A percentile compares a stretch with the other conserved stretches of the same genome.
Conservation (phyloP, 73 alveolate genomes). For the Stentor roeselii region DNA sequence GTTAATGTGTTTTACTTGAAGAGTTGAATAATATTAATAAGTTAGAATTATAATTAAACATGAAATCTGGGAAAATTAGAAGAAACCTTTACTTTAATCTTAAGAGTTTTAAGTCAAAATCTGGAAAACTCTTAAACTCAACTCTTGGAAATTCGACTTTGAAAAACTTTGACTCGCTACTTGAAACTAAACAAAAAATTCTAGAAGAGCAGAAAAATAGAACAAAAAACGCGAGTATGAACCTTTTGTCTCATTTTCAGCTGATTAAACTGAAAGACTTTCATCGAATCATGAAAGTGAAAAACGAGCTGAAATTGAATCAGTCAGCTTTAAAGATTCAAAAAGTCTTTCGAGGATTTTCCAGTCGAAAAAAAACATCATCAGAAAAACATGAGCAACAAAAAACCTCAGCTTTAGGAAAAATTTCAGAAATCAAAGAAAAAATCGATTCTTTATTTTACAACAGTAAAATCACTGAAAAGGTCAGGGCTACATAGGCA, state of each 20-base stretch:
- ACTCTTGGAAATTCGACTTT: too few species aligned
- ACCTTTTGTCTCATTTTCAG: not conserved
- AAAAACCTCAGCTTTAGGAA: too few species aligned
- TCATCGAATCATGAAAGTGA: not conserved
- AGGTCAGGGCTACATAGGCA: not conserved
- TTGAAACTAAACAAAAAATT: not conserved
- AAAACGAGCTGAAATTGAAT: not conserved
- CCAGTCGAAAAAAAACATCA: not conserved
- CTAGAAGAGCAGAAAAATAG: not conserved
- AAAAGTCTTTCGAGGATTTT: not conserved
- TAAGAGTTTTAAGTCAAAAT: too few species aligned
- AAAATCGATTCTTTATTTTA: not conserved
- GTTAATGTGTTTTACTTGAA: not conserved
- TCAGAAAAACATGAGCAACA: too few species aligned
- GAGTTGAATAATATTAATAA: not conserved
- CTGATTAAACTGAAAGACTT: not conserved
- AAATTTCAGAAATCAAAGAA: not conserved
- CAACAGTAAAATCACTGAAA: not conserved
- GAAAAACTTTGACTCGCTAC: not conserved
- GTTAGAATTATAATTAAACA: not conserved
- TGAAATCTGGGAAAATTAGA: too few species aligned
- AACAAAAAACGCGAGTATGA: not conserved
- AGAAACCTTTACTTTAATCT: too few species aligned
- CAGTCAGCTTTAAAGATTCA: not conserved
- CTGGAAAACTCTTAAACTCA: too few species aligned